These are phyloP conservation scores for Globisporangium parvum DNA, from an alignment of 352 stramenopile genomes.

Conservation along the genomic window DNA sequence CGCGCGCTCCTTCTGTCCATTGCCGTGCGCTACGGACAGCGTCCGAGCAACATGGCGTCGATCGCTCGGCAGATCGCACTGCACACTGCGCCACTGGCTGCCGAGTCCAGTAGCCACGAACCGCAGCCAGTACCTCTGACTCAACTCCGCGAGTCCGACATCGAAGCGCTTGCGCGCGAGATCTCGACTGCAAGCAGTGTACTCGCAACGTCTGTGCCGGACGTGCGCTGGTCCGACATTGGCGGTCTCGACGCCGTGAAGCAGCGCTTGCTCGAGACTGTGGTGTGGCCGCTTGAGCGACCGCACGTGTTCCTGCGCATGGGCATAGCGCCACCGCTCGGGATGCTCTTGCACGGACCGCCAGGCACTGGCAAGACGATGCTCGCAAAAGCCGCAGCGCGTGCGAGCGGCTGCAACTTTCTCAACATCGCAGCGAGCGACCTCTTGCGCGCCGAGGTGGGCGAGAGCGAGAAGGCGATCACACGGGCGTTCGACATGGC, in stretches of 20 bases:
- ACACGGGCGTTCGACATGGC: slow-evolving; percentile 66
- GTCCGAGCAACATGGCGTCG: slow-evolving; percentile 59
- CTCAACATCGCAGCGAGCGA: slow-evolving; percentile 73
- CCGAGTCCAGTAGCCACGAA: not conserved
- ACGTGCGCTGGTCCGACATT: slow-evolving; percentile 72
- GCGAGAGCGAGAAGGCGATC: slow-evolving; percentile 81
- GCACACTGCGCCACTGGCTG: not conserved
- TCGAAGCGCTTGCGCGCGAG: slow-evolving; percentile 37
- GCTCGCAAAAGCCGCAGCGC: slow-evolving; percentile 75
- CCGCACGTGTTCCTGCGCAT: slow-evolving; percentile 74
- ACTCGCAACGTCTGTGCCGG: slow-evolving; percentile 42
- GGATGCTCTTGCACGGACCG: slow-evolving; percentile 73
- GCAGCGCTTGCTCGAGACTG: slow-evolving; percentile 76
- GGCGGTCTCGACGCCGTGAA: slow-evolving; percentile 66
- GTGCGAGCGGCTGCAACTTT: slow-evolving; percentile 80
- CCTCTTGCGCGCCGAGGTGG: slow-evolving; percentile 76
- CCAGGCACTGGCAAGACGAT: slow-evolving; percentile 85
- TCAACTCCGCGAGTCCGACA: slow-evolving; percentile 29
- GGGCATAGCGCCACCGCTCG: slow-evolving; percentile 71
- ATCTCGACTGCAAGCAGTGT: slow-evolving; percentile 27
- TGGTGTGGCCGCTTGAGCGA: slow-evolving; percentile 80
- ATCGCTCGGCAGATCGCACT: slow-evolving; percentile 41
- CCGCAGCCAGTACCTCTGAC: not conserved
- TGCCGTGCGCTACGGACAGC: slow-evolving; percentile 70
- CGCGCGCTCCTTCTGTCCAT: slow-evolving; percentile 35